Conservation (phyloP, 192 early-diverging fungal species). For the Linnemannia elongata region DNA sequence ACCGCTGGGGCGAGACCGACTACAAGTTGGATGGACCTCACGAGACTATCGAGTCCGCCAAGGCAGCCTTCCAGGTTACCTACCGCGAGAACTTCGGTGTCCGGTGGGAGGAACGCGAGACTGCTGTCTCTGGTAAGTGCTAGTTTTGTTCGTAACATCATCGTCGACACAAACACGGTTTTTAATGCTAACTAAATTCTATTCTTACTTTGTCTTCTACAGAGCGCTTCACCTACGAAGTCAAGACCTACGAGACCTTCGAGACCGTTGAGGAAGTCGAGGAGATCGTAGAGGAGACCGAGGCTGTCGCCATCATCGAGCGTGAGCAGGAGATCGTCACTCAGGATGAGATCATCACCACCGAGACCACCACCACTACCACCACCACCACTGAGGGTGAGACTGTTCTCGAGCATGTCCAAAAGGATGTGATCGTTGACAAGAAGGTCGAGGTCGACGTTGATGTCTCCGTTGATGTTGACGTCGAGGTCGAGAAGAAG, state of each 20-base stretch:
- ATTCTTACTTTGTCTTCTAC: background rate
- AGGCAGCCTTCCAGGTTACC: conserved; percentile 28
- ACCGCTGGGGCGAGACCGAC: conserved; percentile 25
- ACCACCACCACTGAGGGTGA: conserved; percentile 15
- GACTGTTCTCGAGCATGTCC: background rate
- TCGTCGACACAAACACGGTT: no score
- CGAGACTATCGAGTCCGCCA: conserved; percentile 34
- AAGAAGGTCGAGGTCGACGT: conserved; percentile 7
- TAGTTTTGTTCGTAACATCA: no score
- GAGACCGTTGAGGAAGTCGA: conserved; percentile 8
- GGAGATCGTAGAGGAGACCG: conserved; percentile 8
- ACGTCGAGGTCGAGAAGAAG: background rate
- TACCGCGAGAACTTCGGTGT: conserved; percentile 28
- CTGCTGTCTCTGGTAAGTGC: conserved; percentile 16
- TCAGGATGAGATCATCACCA: background rate
- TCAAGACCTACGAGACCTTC: conserved; percentile 11
- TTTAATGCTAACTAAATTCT: background rate
- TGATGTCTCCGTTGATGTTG: no score
- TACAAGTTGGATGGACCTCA: conserved; percentile 31
- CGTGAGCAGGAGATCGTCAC: conserved; percentile 4
- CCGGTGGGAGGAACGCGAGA: conserved; percentile 28
- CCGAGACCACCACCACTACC: background rate
- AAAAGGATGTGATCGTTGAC: conserved; percentile 6
- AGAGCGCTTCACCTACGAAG: conserved; percentile 28
- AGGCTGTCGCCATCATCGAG: background rate